Conservation (phyloP, 2,329 filamentous ascomycete genomes). For the Colletotrichum salicis region DNA sequence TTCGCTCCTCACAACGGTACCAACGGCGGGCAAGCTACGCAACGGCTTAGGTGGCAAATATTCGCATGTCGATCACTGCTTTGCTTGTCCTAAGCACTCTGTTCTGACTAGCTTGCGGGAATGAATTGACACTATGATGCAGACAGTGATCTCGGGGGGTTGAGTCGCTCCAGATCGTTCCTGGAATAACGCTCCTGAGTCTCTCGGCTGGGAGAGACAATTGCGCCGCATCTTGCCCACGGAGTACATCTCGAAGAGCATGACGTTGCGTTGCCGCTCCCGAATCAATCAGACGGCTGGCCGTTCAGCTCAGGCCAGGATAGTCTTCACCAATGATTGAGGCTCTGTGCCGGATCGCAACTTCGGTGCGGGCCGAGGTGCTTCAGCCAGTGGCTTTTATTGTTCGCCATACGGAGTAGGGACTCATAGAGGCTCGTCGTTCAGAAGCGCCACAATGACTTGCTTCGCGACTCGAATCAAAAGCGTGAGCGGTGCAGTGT, state of each 20-base stretch:
- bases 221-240: neutral
- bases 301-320: neutral
- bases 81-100: neutral
- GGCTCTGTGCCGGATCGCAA: neutral
- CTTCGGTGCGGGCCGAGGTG: neutral
- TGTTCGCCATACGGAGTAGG: neutral
- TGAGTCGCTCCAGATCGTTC: neutral
- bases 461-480: neutral
- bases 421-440: neutral
- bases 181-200: neutral
- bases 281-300: neutral
- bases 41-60: conserved; percentile 25
- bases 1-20: neutral
- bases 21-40: conserved; percentile 13
- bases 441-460: neutral
- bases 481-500: neutral
- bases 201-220: neutral
- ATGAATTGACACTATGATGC: conserved; percentile 19
- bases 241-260: neutral
- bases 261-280: neutral
- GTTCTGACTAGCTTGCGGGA: neutral
- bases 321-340: neutral
- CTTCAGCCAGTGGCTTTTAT: neutral
- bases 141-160: neutral
- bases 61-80: conserved; percentile 20